These are phyloP conservation scores for Salvia splendens DNA, from an alignment of 257 asterid species.

Conservation along the genomic window DNA sequence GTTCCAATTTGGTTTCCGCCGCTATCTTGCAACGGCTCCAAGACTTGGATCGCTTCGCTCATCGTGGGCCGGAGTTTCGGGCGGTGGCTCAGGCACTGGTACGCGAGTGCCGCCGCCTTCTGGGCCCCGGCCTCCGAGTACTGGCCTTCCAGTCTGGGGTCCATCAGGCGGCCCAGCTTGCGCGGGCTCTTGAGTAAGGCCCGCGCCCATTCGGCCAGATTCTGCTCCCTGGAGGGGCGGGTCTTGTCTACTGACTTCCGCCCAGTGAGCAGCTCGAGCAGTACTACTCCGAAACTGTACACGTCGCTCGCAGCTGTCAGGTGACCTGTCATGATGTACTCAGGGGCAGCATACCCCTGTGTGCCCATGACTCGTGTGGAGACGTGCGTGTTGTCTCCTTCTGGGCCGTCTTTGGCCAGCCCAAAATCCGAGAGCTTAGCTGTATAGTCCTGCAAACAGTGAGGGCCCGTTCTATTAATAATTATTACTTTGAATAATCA, in stretches of 20 bases:
- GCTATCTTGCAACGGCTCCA: slow-evolving; percentile 56
- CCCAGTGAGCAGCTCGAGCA: slow-evolving; percentile 76
- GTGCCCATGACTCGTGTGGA: slow-evolving; percentile 96
- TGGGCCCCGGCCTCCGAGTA: slow-evolving; percentile 70
- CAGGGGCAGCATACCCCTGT: slow-evolving; percentile 92
- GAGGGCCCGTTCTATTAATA: not conserved
- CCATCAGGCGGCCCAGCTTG: slow-evolving; percentile 66
- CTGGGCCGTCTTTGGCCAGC: slow-evolving; percentile 89
- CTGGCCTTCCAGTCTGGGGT: slow-evolving; percentile 78
- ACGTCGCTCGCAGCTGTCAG: slow-evolving; percentile 90
- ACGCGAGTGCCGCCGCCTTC: slow-evolving; percentile 66
- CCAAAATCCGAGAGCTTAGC: slow-evolving; percentile 93
- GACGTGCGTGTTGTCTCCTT: slow-evolving; percentile 89
- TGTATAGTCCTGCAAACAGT: slow-evolving; percentile 58
- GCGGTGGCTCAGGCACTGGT: slow-evolving; percentile 74
- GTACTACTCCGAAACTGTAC: slow-evolving; percentile 80
- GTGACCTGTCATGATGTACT: slow-evolving; percentile 89
- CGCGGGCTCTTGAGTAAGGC: slow-evolving; percentile 68
- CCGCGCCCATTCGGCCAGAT: slow-evolving; percentile 76
- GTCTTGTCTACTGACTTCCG: slow-evolving; percentile 70
- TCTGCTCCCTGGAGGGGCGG: slow-evolving; percentile 70
- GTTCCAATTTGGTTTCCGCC: slow-evolving; percentile 51
- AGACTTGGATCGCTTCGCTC: slow-evolving; percentile 50
- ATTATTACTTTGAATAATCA: too few species aligned
- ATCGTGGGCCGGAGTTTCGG: slow-evolving; percentile 72